A percentile compares a stretch with the other conserved stretches of the same genome.
phyloP scores from a whole-genome alignment of 768 basidiomycete genomes.

The Steccherinum ochraceum region DNA sequence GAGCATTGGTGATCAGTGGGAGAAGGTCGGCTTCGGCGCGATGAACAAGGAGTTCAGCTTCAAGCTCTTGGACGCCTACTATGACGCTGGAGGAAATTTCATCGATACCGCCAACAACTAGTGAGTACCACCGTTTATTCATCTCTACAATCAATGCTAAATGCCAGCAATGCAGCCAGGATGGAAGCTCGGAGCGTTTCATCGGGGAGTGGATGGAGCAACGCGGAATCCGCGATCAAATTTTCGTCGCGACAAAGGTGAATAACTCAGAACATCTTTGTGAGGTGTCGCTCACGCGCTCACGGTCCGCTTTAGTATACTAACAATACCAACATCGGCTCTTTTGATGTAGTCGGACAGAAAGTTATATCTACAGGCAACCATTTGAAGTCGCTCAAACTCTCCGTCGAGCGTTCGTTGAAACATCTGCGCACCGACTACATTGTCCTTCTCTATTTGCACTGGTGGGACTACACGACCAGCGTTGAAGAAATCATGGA shows the following conservation, averaged over 20 bases:
- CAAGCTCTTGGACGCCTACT: constrained; percentile 39
- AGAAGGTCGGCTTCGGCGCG: constrained; percentile 27
- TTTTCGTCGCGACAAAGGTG: constrained; percentile 43
- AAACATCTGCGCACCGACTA: constrained; percentile 33
- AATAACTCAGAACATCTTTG: not conserved
- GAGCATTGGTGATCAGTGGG: constrained; percentile 43
- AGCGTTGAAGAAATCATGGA: constrained; percentile 35
- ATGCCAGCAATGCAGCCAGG: constrained; percentile 33
- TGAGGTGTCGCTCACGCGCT: not conserved
- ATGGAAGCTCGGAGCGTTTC: constrained; percentile 48
- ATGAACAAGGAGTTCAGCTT: constrained; percentile 38
- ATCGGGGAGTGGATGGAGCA: constrained; percentile 46
- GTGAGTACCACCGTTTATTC: constrained; percentile 17
- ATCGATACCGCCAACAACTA: constrained; percentile 43
- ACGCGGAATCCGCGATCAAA: constrained; percentile 37
- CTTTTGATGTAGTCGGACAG: not conserved
- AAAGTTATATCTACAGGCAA: constrained; percentile 27
- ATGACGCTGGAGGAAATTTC: no score
- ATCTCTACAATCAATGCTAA: not conserved
- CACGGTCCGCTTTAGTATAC: constrained; percentile 9
- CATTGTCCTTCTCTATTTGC: constrained; percentile 36
- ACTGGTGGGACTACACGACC: constrained; percentile 28
- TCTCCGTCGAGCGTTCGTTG: constrained; percentile 24
- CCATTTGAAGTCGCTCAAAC: constrained; percentile 25
- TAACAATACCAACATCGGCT: constrained; percentile 14